phyloP scores from a whole-genome alignment of 805 yeast genomes.

The Metschnikowia henanensis region DNA sequence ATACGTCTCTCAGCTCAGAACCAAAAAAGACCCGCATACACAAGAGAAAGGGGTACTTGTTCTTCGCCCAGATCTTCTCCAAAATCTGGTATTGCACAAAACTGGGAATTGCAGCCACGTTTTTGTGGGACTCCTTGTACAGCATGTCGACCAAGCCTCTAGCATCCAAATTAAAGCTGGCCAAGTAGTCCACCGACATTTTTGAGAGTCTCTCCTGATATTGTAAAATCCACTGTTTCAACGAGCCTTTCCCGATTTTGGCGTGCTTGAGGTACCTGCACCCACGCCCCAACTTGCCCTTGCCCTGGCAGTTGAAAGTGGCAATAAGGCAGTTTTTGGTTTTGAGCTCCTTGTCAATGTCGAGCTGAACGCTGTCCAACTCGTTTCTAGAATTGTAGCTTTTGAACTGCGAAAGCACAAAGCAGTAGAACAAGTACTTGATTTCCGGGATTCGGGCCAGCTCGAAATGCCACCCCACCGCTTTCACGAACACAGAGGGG shows the following conservation, averaged over 20 bases:
- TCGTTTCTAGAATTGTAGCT: not conserved
- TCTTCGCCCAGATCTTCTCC: not conserved
- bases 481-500: not conserved
- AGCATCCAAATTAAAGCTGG: not conserved
- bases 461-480: not conserved
- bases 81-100: not conserved
- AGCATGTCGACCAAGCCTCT: not conserved
- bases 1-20: not conserved
- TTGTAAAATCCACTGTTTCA: not conserved
- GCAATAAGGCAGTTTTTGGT: not conserved
- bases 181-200: not conserved
- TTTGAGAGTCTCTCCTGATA: not conserved
- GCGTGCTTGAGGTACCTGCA: not conserved
- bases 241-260: not conserved
- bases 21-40: not conserved
- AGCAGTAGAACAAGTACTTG: not conserved
- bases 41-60: not conserved
- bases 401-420: not conserved
- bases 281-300: not conserved
- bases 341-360: not conserved
- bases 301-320: not conserved
- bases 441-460: not conserved
- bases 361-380: not conserved
- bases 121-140: not conserved
- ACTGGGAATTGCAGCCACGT: not conserved